phyloP scores from a whole-genome alignment of 208 protist genomes.

The Naegleria gruberi region DNA sequence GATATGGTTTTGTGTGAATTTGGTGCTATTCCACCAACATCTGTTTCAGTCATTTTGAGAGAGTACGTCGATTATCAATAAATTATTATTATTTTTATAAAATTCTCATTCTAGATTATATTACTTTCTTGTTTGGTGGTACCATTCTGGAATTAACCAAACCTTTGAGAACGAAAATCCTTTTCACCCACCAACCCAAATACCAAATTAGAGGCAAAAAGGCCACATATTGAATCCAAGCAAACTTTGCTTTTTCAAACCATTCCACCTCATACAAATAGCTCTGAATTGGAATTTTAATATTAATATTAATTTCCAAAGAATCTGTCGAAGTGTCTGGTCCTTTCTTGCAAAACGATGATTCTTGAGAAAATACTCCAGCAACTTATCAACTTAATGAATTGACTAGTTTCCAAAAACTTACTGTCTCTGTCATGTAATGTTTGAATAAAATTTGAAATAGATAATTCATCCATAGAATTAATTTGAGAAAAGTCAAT shows the following conservation, averaged over 20 bases:
- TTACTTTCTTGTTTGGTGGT: neutral
- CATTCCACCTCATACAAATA: neutral
- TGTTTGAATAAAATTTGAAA: neutral
- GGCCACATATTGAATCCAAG: neutral
- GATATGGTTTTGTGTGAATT: conserved; percentile 74
- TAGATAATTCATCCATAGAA: neutral
- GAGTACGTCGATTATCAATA: conserved; percentile 35
- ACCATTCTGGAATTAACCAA: neutral
- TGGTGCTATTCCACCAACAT: conserved; percentile 67
- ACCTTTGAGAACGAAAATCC: neutral
- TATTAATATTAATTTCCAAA: neutral
- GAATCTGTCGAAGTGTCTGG: neutral
- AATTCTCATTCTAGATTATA: neutral
- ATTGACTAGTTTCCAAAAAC: neutral
- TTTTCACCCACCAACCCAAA: neutral
- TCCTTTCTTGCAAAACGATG: neutral
- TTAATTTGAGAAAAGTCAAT: neutral
- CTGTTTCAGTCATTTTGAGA: conserved; percentile 67
- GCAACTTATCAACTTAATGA: neutral
- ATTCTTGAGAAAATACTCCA: neutral
- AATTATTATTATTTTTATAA: neutral
- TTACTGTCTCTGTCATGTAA: neutral
- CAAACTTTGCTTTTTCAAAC: neutral
- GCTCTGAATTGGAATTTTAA: neutral
- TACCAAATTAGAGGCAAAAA: neutral